Base-by-base conservation (phyloP, 176 grass and related monocot genomes). In the Carex myosuroides region DNA sequence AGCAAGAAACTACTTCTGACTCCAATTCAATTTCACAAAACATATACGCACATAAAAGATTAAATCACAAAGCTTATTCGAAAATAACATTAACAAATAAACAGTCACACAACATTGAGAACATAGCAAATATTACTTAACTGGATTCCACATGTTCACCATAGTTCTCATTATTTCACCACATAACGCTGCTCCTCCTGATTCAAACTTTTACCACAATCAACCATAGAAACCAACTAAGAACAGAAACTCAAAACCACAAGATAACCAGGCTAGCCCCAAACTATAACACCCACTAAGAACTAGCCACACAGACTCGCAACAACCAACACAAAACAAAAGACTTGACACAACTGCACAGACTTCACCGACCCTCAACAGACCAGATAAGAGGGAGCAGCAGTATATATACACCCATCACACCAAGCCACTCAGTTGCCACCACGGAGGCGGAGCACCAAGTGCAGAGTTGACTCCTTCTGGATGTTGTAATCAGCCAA, bases 401-500 rank as follows among this genome's bases (percentile, higher is more conserved):
- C n/a, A 72, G 18, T 41, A 72, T 72, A 46, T 18, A 72, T 72
- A 50, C 41, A 50, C 39, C 69, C 18, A 72, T 22, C 68, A 71
- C n/a, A 21, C 14, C 9, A 9, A 72, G 8, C 39, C 69, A 72
- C n/a, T 72, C 42, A 72, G 69, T 48, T 72, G 3, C 69, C 69
- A 46, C 69, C 69, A 72, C 69, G 69, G 41, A 72, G 69, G 69
- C 69, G 69, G n/a, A 72, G 69, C 39, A 72, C 57, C 57, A 60
- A 20, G 57, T 60, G 57, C 57, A 60, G 17, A 18, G 57, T 60
- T 6, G 57, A 60, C 18, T 60, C 57, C 57, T 60, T 59, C 13
- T 59, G 56, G 18, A 59, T 59, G 56, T 59, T 59, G 56, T 59
- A 59, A 18, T 59, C 56, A 59, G 56, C 56, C 13, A 59, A 59